phyloP scores from a whole-genome alignment of 1,284 basidiomycete species.

The Ustilago hordei region DNA sequence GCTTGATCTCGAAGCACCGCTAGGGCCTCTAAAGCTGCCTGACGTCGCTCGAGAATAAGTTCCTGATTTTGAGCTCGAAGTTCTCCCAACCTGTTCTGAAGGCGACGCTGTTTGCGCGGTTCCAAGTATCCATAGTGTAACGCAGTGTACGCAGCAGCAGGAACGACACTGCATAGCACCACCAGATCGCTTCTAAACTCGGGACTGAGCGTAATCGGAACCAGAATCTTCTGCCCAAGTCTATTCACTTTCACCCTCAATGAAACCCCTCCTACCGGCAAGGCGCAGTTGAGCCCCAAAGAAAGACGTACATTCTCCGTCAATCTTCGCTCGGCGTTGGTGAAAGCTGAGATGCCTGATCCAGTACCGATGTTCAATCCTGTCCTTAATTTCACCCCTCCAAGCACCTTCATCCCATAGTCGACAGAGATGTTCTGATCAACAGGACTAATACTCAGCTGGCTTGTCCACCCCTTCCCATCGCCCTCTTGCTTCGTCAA shows the following conservation, averaged over 20 bases:
- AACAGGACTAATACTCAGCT: constrained; percentile 45
- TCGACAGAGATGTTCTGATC: constrained; percentile 67
- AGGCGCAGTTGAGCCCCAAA: constrained; percentile 65
- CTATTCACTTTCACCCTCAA: constrained; percentile 70
- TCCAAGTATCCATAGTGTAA: constrained; percentile 75
- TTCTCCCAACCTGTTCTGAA: constrained; percentile 71
- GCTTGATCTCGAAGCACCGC: constrained; percentile 71
- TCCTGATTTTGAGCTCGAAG: constrained; percentile 76
- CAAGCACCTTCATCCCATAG: constrained; percentile 70
- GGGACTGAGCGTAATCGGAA: constrained; percentile 75
- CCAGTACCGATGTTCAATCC: constrained; percentile 68
- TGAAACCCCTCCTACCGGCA: constrained; percentile 65
- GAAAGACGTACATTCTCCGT: constrained; percentile 69
- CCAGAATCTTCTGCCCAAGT: constrained; percentile 74
- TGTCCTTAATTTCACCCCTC: constrained; percentile 71
- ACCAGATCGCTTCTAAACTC: constrained; percentile 73
- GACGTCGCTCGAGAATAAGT: constrained; percentile 74
- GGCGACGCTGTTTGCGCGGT: constrained; percentile 73
- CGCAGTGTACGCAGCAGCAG: constrained; percentile 73
- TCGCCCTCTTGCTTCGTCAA: constrained; percentile 55
- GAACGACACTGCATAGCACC: constrained; percentile 73
- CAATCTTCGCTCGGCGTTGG: constrained; percentile 67
- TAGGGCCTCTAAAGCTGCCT: constrained; percentile 75
- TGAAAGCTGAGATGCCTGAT: constrained; percentile 63
- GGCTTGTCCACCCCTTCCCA: constrained; percentile 61